Evolutionary conservation across 2,329 filamentous ascomycete genomes (phyloP).

Genomic region (Biscogniauxia mediterranea): DNA sequence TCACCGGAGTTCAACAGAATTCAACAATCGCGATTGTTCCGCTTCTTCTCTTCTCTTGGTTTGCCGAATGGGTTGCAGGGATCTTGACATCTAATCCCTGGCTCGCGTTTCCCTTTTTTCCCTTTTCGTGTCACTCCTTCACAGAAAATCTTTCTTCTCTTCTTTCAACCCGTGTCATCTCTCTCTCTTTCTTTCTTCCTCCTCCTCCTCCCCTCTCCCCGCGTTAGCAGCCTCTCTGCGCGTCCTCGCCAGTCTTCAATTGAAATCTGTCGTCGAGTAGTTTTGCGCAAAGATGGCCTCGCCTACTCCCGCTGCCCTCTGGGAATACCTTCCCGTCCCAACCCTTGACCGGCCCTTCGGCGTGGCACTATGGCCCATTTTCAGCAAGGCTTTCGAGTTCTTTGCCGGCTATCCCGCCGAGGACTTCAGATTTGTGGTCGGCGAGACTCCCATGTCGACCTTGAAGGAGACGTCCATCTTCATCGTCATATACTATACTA

Average conservation of each 20-base stretch:
- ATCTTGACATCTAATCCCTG: constrained; percentile 19
- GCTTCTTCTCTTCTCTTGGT: constrained; percentile 1
- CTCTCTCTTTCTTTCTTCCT: background rate
- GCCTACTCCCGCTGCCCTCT: constrained; percentile 42
- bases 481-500: constrained; percentile 83
- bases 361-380: constrained; percentile 88
- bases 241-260: background rate
- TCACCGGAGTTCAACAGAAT: constrained; percentile 5
- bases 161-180: constrained; percentile 30
- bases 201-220: too few species aligned
- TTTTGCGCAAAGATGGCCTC: constrained; percentile 25
- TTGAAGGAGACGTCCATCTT: constrained; percentile 77
- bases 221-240: background rate
- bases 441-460: constrained; percentile 86
- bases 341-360: constrained; percentile 92
- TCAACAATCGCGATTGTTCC: background rate
- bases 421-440: constrained; percentile 80
- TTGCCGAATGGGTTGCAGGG: constrained; percentile 21
- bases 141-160: constrained; percentile 26
- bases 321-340: constrained; percentile 63
- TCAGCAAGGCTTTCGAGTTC: constrained; percentile 79
- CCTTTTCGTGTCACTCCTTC: constrained; percentile 42
- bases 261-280: background rate
- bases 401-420: constrained; percentile 79
- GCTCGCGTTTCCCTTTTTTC: constrained; percentile 10